Evolutionary conservation across 768 basidiomycete genomes (phyloP).

Genomic region (Inosperma sp.): DNA sequence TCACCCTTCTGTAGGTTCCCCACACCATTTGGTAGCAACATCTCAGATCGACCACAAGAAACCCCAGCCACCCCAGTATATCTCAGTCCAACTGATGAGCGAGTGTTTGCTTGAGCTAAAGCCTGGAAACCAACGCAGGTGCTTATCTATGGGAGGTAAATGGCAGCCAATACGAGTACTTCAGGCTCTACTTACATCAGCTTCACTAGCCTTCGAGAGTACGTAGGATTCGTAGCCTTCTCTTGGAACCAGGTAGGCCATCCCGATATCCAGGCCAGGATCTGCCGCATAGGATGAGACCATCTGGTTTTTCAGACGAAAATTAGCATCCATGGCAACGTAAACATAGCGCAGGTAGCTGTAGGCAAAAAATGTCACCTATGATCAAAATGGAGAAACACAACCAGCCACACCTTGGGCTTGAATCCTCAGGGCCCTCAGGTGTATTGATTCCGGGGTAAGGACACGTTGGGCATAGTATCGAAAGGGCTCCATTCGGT

Average conservation of each 20-base stretch:
- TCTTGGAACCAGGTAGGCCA: conserved; percentile 10
- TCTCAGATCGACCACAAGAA: too few relatives aligned
- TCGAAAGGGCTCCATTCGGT: conserved; percentile 18
- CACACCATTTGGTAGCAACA: too few relatives aligned
- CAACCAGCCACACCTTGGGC: too few relatives aligned
- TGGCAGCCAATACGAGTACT: background rate
- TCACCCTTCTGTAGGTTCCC: too few relatives aligned
- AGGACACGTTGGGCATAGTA: conserved; percentile 28
- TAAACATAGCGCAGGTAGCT: conserved; percentile 15
- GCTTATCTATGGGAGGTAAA: conserved; percentile 14
- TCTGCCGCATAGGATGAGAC: conserved; percentile 7
- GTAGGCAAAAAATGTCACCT: too few relatives aligned
- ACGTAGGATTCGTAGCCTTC: background rate
- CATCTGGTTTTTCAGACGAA: conserved; percentile 8
- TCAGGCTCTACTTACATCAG: background rate
- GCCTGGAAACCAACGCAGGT: conserved; percentile 21
- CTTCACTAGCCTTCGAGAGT: background rate
- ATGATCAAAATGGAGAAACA: too few relatives aligned
- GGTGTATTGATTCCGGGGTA: conserved; percentile 26
- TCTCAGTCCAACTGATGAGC: too few relatives aligned
- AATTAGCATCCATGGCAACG: too few relatives aligned
- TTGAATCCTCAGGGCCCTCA: too few relatives aligned
- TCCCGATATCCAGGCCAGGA: conserved; percentile 8
- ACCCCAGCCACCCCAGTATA: too few relatives aligned
- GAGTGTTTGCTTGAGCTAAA: too few relatives aligned